phyloP scores from a whole-genome alignment of 768 basidiomycete species.

The Phallus indusiatus region DNA sequence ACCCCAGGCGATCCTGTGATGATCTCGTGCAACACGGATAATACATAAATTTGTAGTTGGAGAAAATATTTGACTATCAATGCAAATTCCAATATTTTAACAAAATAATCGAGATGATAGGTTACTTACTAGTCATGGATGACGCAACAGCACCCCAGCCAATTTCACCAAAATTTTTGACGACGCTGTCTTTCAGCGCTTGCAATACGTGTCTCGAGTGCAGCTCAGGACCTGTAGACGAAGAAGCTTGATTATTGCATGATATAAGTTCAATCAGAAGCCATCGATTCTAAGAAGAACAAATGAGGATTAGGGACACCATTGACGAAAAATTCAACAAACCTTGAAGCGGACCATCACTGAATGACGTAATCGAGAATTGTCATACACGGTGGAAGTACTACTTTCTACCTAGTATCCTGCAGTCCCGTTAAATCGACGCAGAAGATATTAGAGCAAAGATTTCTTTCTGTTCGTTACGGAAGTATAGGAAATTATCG shows the following conservation, averaged over 20 bases:
- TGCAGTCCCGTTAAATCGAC: conserved; percentile 38
- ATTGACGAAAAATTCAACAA: conserved; percentile 11
- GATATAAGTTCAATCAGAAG: conserved; percentile 76
- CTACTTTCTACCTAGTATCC: conserved; percentile 51
- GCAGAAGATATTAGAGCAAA: conserved; percentile 28
- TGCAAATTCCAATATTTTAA: conserved; percentile 4
- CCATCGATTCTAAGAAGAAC: conserved; percentile 67
- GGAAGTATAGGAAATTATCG: conserved; percentile 47
- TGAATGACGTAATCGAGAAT: not conserved
- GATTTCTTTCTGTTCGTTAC: conserved; percentile 36
- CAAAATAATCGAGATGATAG: not conserved
- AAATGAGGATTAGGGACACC: not conserved
- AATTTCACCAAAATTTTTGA: conserved; percentile 70
- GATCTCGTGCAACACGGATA: conserved; percentile 75
- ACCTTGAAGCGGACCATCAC: conserved; percentile 70
- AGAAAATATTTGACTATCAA: conserved; percentile 85
- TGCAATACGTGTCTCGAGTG: conserved; percentile 57
- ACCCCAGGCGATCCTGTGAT: conserved; percentile 72
- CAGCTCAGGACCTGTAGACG: conserved; percentile 24
- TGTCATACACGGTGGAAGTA: conserved; percentile 9
- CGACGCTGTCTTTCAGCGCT: conserved; percentile 59
- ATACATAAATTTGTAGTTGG: conserved; percentile 77
- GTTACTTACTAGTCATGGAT: conserved; percentile 53
- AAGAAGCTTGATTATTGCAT: conserved; percentile 15
- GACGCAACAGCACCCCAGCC: conserved; percentile 78